Conservation (phyloP, 148 eudicot species). For the Fagopyrum homotropicum region DNA sequence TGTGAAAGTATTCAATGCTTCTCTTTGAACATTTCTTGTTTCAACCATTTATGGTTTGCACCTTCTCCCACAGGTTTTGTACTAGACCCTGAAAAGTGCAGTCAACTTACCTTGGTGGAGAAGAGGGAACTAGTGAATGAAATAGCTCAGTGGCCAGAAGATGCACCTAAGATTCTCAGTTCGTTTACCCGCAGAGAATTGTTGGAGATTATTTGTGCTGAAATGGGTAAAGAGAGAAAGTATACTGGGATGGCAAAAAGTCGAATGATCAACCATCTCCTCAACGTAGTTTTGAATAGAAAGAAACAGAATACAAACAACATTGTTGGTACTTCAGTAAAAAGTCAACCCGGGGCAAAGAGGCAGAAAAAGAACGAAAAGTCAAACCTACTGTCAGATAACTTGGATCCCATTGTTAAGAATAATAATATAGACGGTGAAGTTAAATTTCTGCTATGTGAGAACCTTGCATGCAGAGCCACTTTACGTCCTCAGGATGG, state of each 20-base stretch:
- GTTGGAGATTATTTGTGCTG: slow-evolving; percentile 54
- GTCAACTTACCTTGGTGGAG: slow-evolving; percentile 37
- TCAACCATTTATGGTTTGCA: neutral
- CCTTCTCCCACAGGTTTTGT: slow-evolving; percentile 30
- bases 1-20: neutral
- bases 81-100: slow-evolving; percentile 38
- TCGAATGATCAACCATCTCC: slow-evolving; percentile 45
- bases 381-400: slow-evolving; percentile 11
- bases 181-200: slow-evolving; percentile 45
- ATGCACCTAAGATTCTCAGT: slow-evolving; percentile 42
- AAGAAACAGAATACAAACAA: slow-evolving; percentile 20
- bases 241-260: slow-evolving; percentile 39
- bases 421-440: slow-evolving; percentile 10
- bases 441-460: slow-evolving; percentile 24
- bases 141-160: slow-evolving; percentile 37
- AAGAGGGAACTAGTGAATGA: slow-evolving; percentile 45
- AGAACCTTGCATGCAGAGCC: slow-evolving; percentile 48
- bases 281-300: slow-evolving; percentile 29
- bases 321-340: slow-evolving; percentile 15
- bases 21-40: neutral
- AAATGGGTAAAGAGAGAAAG: slow-evolving; percentile 52
- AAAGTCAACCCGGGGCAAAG: slow-evolving; percentile 24
- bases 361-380: slow-evolving; percentile 36
- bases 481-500: slow-evolving; percentile 26
- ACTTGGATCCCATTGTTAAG: slow-evolving; percentile 11